A percentile compares a stretch with the other conserved stretches of the same genome.
phyloP scores from a whole-genome alignment of 164 flowering plant species.

The Nymphaea thermarum region DNA sequence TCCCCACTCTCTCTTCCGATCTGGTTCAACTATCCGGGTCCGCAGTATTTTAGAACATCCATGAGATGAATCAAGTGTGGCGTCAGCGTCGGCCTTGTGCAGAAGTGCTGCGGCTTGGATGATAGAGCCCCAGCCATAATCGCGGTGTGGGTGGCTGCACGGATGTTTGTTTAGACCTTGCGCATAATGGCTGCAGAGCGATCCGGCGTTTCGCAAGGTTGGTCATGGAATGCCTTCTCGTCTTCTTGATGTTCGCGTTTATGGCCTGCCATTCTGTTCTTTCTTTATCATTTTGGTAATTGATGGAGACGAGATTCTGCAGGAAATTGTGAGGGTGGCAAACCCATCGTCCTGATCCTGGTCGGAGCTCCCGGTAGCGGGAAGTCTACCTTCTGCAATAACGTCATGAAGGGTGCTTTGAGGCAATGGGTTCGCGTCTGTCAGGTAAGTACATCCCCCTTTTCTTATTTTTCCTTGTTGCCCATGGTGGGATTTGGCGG shows the following conservation, averaged over 20 bases:
- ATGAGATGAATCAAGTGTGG: too few species aligned
- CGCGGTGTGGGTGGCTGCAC: too few species aligned
- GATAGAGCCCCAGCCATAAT: too few species aligned
- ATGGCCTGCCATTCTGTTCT: background rate
- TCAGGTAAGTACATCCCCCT: constrained; percentile 33
- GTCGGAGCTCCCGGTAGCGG: constrained; percentile 94
- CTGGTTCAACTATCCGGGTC: too few species aligned
- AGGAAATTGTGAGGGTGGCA: constrained; percentile 15
- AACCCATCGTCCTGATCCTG: constrained; percentile 37
- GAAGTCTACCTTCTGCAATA: constrained; percentile 77
- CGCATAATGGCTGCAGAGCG: background rate
- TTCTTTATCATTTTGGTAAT: background rate
- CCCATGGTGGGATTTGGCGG: background rate
- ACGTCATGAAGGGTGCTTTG: constrained; percentile 35
- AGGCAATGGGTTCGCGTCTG: constrained; percentile 78
- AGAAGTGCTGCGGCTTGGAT: too few species aligned
- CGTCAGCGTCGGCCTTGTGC: too few species aligned
- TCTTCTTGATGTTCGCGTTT: background rate
- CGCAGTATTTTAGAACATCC: too few species aligned
- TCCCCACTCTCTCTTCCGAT: too few species aligned
- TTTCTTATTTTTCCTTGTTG: constrained; percentile 6
- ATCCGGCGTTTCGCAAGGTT: background rate
- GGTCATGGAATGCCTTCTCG: background rate
- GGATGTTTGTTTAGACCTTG: too few species aligned
- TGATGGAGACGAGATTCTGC: constrained; percentile 6